Evolutionary conservation across 768 basidiomycete genomes (phyloP).

Genomic region (Tulasnella sp.): DNA sequence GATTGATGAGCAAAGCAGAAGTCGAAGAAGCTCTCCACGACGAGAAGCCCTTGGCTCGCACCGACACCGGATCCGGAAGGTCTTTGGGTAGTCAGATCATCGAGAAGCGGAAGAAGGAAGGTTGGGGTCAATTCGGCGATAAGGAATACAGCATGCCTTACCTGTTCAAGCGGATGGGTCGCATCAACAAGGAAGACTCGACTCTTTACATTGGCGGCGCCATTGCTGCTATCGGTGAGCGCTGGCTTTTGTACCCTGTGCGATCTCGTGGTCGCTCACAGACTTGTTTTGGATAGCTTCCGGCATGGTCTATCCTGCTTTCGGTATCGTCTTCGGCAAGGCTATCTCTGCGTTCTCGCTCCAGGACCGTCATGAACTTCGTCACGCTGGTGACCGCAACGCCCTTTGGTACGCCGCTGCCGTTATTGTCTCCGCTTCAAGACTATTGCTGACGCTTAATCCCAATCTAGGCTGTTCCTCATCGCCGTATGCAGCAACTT

Average conservation of each 20-base stretch:
- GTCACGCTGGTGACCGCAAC: slow-evolving; percentile 60
- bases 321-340: slow-evolving; percentile 60
- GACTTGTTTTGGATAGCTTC: slow-evolving; percentile 33
- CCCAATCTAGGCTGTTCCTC: slow-evolving; percentile 64
- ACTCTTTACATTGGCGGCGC: slow-evolving; percentile 55
- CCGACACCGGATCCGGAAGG: slow-evolving; percentile 49
- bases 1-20: slow-evolving; percentile 37
- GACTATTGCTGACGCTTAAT: slow-evolving; percentile 24
- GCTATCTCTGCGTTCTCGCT: slow-evolving; percentile 32
- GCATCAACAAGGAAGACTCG: slow-evolving; percentile 58
- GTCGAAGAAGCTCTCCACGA: slow-evolving; percentile 55
- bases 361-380: slow-evolving; percentile 41
- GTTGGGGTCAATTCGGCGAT: slow-evolving; percentile 21
- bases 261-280: slow-evolving; percentile 25
- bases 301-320: slow-evolving; percentile 68
- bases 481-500: slow-evolving; percentile 66
- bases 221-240: slow-evolving; percentile 45
- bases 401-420: slow-evolving; percentile 39
- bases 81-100: slow-evolving; percentile 67
- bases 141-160: slow-evolving; percentile 47
- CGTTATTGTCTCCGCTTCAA: neutral
- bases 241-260: neutral
- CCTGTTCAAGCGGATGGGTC: slow-evolving; percentile 67
- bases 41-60: slow-evolving; percentile 57
- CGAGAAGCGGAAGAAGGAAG: slow-evolving; percentile 42